These are phyloP conservation scores for Candida railenensis DNA, from an alignment of 805 yeast species.

Conservation along the genomic window DNA sequence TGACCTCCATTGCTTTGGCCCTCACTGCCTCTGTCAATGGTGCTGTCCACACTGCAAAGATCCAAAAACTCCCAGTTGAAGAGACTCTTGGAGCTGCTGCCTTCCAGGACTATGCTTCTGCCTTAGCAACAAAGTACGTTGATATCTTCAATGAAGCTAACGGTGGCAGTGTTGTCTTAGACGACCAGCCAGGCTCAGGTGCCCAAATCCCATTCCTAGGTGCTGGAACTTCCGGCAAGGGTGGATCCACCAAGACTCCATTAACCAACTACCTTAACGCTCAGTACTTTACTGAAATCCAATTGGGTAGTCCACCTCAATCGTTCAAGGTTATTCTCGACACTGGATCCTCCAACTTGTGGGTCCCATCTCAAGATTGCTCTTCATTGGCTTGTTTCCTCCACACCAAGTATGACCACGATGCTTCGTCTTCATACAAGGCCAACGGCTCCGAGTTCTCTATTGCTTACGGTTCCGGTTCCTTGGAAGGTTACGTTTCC, in stretches of 20 bases:
- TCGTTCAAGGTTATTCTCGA: constrained; percentile 90
- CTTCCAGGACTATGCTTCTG: constrained; percentile 52
- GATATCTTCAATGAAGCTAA: constrained; percentile 41
- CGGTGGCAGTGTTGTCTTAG: constrained; percentile 20
- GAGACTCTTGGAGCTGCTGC: constrained; percentile 53
- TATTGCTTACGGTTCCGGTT: constrained; percentile 90
- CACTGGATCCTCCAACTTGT: constrained; percentile 94
- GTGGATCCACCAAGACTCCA: constrained; percentile 67
- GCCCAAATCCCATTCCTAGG: constrained; percentile 45
- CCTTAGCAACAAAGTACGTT: constrained; percentile 63
- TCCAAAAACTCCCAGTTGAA: constrained; percentile 57
- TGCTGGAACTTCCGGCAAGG: constrained; percentile 44
- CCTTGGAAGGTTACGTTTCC: constrained; percentile 88
- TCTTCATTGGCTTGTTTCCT: constrained; percentile 92
- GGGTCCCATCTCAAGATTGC: constrained; percentile 93
- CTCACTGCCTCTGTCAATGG: constrained; percentile 45
- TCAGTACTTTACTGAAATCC: constrained; percentile 90
- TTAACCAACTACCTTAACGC: constrained; percentile 93
- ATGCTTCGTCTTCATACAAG: constrained; percentile 76
- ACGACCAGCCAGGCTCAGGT: constrained; percentile 12
- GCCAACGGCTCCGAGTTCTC: constrained; percentile 83
- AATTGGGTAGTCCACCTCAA: constrained; percentile 92
- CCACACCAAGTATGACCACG: constrained; percentile 88
- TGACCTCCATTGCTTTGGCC: constrained; percentile 44
- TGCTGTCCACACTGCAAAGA: constrained; percentile 53